Evolutionary conservation across 768 basidiomycete species (phyloP), one percentile per base, ranked within the genome.

Genomic region (Leccinum variicolor): DNA sequence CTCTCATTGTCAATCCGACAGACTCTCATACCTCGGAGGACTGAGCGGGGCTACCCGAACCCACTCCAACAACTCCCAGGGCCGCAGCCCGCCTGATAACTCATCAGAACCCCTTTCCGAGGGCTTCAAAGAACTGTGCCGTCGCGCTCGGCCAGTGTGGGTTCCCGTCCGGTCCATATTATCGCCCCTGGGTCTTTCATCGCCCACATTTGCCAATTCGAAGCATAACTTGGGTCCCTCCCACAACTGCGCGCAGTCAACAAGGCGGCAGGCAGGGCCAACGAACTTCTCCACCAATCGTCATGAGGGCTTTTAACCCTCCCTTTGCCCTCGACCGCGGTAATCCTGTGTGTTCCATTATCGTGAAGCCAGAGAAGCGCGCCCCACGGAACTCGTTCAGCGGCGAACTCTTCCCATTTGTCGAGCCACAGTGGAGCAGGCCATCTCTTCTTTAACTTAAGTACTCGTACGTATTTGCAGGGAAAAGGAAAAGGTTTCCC

Each of bases 261-360:
- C 50, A 34, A 52, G 33, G n/a, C 65, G 55, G 47, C 45, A 45
- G 21, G 53, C 47, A 41, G 53, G 41, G 17, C 26, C 46, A 50
- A 3, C 26, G 3, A 15, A 31, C 61, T 68, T 64, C 64, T 55
- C 29, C 57, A 53, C 64, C 68, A 70, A 70, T 69, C 58, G 51
- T 60, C 55, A 43, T 17, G 2, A 9, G 13, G 41, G 36, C 7
- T 36, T 45, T 50, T 29, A 41, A 41, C n/a, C 39, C 39, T 41
- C 50, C 48, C 43, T 43, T 31, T 64, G 48, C 69, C 69, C 69
- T 70, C 64, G 53, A 69, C 69, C 69, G 52, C 69, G 62, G 57
- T 9, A 14, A 69, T 64, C 69, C 69, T 70, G 69, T 70, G 67
- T 52, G 62, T 69, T 68, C 64, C 62, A 65, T 63, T 41, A 66